These are phyloP conservation scores for Trichoderma asperellum DNA, from an alignment of 2,329 filamentous ascomycete genomes.

Conservation along the genomic window DNA sequence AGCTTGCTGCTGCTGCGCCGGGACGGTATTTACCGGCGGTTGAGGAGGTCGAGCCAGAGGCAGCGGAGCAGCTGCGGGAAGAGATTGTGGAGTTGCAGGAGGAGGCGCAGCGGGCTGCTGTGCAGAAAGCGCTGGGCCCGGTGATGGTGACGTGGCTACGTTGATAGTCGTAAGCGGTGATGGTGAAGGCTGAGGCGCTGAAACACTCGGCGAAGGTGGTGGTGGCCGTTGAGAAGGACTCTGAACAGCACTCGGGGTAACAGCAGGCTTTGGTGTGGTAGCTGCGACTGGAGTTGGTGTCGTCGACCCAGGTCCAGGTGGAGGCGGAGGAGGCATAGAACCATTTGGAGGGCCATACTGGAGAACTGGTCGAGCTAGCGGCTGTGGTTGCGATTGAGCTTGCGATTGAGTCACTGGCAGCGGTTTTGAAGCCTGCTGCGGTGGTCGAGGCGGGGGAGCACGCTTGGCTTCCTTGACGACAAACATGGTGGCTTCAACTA, in stretches of 20 bases:
- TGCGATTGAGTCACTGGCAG: slow-evolving; percentile 21
- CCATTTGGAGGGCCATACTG: slow-evolving; percentile 69
- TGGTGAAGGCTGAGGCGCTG: slow-evolving; percentile 24
- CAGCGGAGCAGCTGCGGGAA: slow-evolving; percentile 34
- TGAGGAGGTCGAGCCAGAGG: slow-evolving; percentile 30
- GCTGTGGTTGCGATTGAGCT: slow-evolving; percentile 22
- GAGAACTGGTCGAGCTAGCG: slow-evolving; percentile 57
- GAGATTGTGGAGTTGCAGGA: slow-evolving; percentile 27
- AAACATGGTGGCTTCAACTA: slow-evolving; percentile 76
- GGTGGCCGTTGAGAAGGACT: slow-evolving; percentile 34
- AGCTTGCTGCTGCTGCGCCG: slow-evolving; percentile 31
- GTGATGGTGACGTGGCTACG: slow-evolving; percentile 24
- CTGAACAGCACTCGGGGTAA: slow-evolving; percentile 31
- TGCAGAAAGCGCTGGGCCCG: slow-evolving; percentile 3
- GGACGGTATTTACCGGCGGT: slow-evolving; percentile 33
- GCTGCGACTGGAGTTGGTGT: slow-evolving; percentile 30
- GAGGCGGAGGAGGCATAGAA: slow-evolving; percentile 60
- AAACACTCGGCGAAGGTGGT: slow-evolving; percentile 31
- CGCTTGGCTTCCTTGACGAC: slow-evolving; percentile 68
- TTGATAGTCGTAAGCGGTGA: slow-evolving; percentile 10
- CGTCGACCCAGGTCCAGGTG: slow-evolving; percentile 44
- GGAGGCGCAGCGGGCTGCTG: slow-evolving; percentile 16
- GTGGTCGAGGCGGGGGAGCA: slow-evolving; percentile 38
- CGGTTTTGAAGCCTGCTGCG: slow-evolving; percentile 35
- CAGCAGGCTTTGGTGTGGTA: slow-evolving; percentile 25